Conservation (phyloP, 495 filamentous ascomycete species). For the Monascus purpureus region DNA sequence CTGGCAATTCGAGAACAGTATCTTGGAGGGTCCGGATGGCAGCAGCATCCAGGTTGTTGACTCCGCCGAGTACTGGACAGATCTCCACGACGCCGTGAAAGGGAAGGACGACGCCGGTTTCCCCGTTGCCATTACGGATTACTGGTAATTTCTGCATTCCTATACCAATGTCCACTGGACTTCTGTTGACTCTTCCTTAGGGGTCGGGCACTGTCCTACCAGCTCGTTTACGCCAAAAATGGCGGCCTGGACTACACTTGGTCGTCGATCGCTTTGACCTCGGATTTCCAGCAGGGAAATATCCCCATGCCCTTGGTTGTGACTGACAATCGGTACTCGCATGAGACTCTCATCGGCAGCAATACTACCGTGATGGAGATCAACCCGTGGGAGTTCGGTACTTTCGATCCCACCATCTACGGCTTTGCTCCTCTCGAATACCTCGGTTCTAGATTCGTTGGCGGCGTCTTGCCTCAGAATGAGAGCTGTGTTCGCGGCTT, state of each 20-base stretch:
- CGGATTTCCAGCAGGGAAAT: slow-evolving; percentile 52
- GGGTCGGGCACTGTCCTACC: slow-evolving; percentile 63
- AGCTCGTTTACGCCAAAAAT: slow-evolving; percentile 64
- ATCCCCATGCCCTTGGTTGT: slow-evolving; percentile 77
- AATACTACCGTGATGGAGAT: slow-evolving; percentile 81
- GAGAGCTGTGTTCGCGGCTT: slow-evolving; percentile 63
- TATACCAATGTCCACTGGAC: slow-evolving; percentile 5
- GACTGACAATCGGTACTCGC: slow-evolving; percentile 57
- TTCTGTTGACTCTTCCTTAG: slow-evolving; percentile 10
- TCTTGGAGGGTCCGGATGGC: slow-evolving; percentile 47
- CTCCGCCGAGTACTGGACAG: slow-evolving; percentile 47
- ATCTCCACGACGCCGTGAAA: slow-evolving; percentile 46
- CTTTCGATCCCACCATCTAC: slow-evolving; percentile 66
- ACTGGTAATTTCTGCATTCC: slow-evolving; percentile 40
- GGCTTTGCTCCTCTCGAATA: slow-evolving; percentile 65
- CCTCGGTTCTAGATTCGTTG: slow-evolving; percentile 66
- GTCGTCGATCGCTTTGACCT: slow-evolving; percentile 64
- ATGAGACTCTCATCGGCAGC: slow-evolving; percentile 45
- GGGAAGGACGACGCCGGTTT: slow-evolving; percentile 59
- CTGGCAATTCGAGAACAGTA: slow-evolving; percentile 65
- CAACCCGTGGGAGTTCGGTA: slow-evolving; percentile 79
- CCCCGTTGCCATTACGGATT: slow-evolving; percentile 70
- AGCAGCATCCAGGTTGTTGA: slow-evolving; percentile 31
- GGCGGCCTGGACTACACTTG: slow-evolving; percentile 75
- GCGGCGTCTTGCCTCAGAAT: slow-evolving; percentile 42